Evolutionary conservation across 495 filamentous ascomycete species (phyloP).

Genomic region (Bathelium albidoporum): DNA sequence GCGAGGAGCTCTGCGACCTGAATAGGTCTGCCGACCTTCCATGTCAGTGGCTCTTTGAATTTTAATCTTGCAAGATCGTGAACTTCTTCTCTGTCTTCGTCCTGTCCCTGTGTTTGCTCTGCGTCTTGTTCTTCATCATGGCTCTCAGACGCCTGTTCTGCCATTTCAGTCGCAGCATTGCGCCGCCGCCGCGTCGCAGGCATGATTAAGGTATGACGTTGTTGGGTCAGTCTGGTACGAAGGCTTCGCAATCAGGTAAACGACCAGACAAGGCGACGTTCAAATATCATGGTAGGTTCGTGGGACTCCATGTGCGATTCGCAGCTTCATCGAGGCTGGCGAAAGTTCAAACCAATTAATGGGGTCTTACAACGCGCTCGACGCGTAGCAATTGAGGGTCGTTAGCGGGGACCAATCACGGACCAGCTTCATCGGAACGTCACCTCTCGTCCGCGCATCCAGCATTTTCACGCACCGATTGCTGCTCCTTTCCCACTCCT

Average conservation of each 20-base stretch:
- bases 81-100: too few relatives aligned
- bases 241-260: neutral
- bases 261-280: neutral
- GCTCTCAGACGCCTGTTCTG: slow-evolving; percentile 8
- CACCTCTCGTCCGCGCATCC: neutral
- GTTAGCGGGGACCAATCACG: neutral
- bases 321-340: too few relatives aligned
- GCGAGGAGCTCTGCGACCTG: slow-evolving; percentile 69
- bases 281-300: neutral
- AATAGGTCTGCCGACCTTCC: slow-evolving; percentile 85
- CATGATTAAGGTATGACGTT: neutral
- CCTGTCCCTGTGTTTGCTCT: slow-evolving; percentile 5
- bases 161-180: slow-evolving; percentile 18
- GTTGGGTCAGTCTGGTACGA: neutral
- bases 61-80: slow-evolving; percentile 32
- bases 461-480: neutral
- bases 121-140: slow-evolving; percentile 10
- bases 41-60: slow-evolving; percentile 83
- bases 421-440: neutral
- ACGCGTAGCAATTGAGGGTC: neutral
- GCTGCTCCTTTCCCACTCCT: neutral
- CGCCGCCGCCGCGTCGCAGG: slow-evolving; percentile 17
- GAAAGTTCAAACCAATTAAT: neutral
- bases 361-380: neutral
- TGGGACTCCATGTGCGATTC: neutral